Evolutionary conservation across 306 rosid species (phyloP), one percentile per base, ranked within the genome.

Genomic region (Myrica gale): DNA sequence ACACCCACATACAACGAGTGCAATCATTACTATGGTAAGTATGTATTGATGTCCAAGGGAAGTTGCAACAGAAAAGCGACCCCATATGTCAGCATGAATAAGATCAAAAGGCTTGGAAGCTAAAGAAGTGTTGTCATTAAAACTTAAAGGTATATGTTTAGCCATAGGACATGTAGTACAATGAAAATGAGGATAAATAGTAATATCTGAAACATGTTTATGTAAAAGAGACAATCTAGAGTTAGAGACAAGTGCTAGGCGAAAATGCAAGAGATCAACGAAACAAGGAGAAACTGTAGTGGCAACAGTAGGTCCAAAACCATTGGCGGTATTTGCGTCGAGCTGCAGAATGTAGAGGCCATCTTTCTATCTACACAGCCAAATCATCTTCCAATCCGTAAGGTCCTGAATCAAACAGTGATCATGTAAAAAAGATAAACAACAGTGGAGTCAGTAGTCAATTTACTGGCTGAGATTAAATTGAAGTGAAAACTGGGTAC

Each of bases 1-100:
- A 13, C 1, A 41, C 11, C 71, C 71, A 41, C 15, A 50, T 67
- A 26, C 1, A 1, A 0, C 47, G 48, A 41, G 51, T 12, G 42
- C 3, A 0, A 26, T 67, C 71, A 39, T 67, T 1, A 67, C 23
- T 13, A 67, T 67, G n/a, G 51, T 67, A 1, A 67, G n/a, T 4
- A 67, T 41, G 17, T 67, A 67, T 67, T 39, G 41, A 23, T 41
- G 51, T 41, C 71, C 48, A 44, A 41, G 71, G 0, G 44, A 9
- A 5, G 71, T 2, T 41, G 26, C 4, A 4, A 41, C 3, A 41
- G 71, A 15, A 13, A 8, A 67, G 0, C 23, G 71, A n/a, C 71
- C 71, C 71, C 8, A 67, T 15, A 67, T 67, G 45, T 67, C 50
- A 13, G 41, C 12, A 67, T 67, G 71, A 44, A 67, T 17, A n/a